Conservation (phyloP, 2,329 filamentous ascomycete species). For the Monilinia fructigena region DNA sequence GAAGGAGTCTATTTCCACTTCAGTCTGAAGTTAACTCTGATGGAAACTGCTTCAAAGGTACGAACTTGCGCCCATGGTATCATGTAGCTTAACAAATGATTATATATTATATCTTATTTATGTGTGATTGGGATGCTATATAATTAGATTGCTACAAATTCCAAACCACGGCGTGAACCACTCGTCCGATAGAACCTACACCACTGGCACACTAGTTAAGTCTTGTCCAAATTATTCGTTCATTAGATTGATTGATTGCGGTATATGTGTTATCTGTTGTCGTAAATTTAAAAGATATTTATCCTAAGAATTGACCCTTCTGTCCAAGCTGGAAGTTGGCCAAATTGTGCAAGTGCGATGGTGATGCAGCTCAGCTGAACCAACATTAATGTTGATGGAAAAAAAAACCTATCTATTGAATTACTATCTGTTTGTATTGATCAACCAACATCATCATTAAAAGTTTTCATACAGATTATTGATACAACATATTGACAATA, state of each 20-base stretch:
- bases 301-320: neutral
- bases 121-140: neutral
- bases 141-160: neutral
- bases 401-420: neutral
- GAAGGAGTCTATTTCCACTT: neutral
- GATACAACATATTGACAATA: neutral
- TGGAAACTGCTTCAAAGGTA: neutral
- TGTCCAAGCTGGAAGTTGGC: neutral
- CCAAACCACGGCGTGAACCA: neutral
- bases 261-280: neutral
- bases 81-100: neutral
- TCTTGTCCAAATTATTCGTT: neutral
- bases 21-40: neutral
- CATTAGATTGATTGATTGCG: neutral
- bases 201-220: neutral
- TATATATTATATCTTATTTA: neutral
- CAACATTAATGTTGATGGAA: neutral
- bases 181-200: neutral
- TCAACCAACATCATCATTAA: neutral
- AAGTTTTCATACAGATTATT: neutral
- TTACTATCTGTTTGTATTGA: neutral
- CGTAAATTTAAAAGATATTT: neutral
- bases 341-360: constrained; percentile 1
- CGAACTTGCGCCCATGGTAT: neutral
- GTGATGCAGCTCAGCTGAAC: neutral